These are phyloP conservation scores for Trichoderma koningii DNA, from an alignment of 2,329 filamentous ascomycete genomes.

Conservation along the genomic window DNA sequence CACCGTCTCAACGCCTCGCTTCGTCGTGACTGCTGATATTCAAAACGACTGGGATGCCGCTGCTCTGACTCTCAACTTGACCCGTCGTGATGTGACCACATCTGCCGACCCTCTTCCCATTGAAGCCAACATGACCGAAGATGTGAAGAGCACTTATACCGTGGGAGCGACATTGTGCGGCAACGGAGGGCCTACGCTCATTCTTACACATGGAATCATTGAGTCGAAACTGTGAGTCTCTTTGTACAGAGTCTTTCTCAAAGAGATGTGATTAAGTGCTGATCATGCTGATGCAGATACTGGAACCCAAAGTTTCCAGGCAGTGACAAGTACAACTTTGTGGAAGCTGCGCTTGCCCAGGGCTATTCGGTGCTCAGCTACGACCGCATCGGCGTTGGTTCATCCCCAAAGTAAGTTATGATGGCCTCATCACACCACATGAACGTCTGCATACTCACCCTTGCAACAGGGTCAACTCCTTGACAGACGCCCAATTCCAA, in stretches of 20 bases:
- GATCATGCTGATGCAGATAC: neutral
- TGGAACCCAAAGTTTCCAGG: slow-evolving; percentile 11
- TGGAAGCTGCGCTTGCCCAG: slow-evolving; percentile 2
- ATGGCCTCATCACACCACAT: no score
- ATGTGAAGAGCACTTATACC: slow-evolving; percentile 12
- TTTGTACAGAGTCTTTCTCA: neutral
- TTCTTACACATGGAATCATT: slow-evolving; percentile 11
- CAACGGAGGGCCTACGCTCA: slow-evolving; percentile 10
- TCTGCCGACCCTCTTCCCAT: slow-evolving; percentile 4
- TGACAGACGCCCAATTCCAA: slow-evolving; percentile 18
- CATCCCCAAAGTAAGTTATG: slow-evolving; percentile 1
- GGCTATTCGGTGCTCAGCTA: slow-evolving; percentile 20
- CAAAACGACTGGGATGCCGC: slow-evolving; percentile 17
- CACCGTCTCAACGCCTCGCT: slow-evolving; percentile 13
- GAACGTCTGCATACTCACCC: neutral
- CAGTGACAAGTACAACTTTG: slow-evolving; percentile 1
- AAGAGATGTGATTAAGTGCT: neutral
- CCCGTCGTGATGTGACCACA: neutral
- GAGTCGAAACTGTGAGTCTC: slow-evolving; percentile 9
- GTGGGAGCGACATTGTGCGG: slow-evolving; percentile 6
- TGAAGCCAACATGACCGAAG: neutral
- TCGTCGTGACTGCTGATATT: neutral
- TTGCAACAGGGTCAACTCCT: slow-evolving; percentile 2
- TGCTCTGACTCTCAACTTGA: slow-evolving; percentile 16
- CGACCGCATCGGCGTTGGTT: slow-evolving; percentile 16